These are phyloP conservation scores for Sarocladium oryzae DNA, from an alignment of 2,329 filamentous ascomycete species.

Conservation along the genomic window DNA sequence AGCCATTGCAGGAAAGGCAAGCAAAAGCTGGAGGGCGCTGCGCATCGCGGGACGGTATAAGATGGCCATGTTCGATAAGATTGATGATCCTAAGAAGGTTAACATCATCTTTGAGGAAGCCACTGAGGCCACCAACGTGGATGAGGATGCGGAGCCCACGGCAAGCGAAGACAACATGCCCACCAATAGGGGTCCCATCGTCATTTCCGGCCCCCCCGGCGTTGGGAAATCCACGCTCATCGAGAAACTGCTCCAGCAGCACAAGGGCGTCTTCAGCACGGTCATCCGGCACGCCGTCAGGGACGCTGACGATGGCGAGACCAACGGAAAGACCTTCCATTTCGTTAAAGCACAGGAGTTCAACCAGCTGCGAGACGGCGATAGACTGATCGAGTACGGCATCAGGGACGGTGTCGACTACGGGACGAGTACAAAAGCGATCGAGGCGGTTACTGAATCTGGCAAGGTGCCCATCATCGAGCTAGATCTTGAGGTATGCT, in stretches of 20 bases:
- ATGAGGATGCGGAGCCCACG: conserved; percentile 27
- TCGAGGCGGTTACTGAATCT: conserved; percentile 43
- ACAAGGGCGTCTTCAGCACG: conserved; percentile 57
- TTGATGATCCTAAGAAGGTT: conserved; percentile 74
- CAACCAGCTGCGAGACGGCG: conserved; percentile 51
- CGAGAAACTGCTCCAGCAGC: conserved; percentile 54
- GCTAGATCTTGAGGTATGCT: conserved; percentile 45
- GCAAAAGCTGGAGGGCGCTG: conserved; percentile 85
- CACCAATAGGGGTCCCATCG: conserved; percentile 47
- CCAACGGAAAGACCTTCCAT: conserved; percentile 44
- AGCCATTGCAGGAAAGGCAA: conserved; percentile 67
- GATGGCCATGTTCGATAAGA: conserved; percentile 75
- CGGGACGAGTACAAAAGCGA: conserved; percentile 48
- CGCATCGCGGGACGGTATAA: conserved; percentile 70
- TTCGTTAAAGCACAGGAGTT: conserved; percentile 52
- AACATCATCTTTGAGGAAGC: conserved; percentile 49
- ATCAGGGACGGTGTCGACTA: conserved; percentile 43
- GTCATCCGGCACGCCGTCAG: conserved; percentile 51
- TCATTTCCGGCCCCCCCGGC: conserved; percentile 60
- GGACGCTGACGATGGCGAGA: conserved; percentile 40
- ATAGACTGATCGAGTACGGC: conserved; percentile 52
- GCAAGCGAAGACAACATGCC: conserved; percentile 33
- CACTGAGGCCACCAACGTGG: conserved; percentile 29
- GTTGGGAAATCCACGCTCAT: conserved; percentile 59
- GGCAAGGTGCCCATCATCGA: conserved; percentile 56